Evolutionary conservation across 179 eudicot genomes (phyloP).

Genomic region (Amaranthus tricolor): DNA sequence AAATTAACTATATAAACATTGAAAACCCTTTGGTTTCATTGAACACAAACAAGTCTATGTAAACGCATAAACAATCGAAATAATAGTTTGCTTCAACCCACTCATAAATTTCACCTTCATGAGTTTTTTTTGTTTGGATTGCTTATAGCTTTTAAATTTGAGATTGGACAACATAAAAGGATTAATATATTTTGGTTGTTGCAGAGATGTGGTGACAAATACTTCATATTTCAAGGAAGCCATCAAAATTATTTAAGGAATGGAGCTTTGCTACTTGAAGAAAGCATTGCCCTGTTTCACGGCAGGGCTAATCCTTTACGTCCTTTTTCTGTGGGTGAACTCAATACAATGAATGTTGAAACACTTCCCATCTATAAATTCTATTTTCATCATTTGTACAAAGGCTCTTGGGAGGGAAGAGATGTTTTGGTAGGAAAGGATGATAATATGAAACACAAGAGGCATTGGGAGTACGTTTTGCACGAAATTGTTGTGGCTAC

Average conservation of each 20-base stretch:
- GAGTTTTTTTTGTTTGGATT: too few species aligned
- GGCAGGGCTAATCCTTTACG: not conserved
- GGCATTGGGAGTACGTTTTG: not conserved
- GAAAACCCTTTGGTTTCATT: too few species aligned
- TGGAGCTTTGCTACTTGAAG: not conserved
- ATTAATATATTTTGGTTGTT: not conserved
- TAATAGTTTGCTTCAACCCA: too few species aligned
- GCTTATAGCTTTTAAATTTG: too few species aligned
- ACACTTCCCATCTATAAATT: not conserved
- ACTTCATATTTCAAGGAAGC: not conserved
- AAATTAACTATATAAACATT: too few species aligned
- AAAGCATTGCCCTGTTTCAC: not conserved
- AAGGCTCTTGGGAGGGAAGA: not conserved
- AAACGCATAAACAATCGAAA: too few species aligned
- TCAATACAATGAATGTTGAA: not conserved
- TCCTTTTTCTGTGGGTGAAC: not conserved
- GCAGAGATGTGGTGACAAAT: not conserved
- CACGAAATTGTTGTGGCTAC: constrained; percentile 17
- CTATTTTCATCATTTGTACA: not conserved
- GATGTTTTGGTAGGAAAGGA: not conserved
- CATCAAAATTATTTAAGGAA: not conserved
- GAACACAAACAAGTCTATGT: too few species aligned
- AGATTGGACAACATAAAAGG: too few species aligned
- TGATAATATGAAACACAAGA: too few species aligned
- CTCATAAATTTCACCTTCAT: too few species aligned